Evolutionary conservation across 2,329 filamentous ascomycete species (phyloP).

Genomic region (Thielaviopsis euricoi): DNA sequence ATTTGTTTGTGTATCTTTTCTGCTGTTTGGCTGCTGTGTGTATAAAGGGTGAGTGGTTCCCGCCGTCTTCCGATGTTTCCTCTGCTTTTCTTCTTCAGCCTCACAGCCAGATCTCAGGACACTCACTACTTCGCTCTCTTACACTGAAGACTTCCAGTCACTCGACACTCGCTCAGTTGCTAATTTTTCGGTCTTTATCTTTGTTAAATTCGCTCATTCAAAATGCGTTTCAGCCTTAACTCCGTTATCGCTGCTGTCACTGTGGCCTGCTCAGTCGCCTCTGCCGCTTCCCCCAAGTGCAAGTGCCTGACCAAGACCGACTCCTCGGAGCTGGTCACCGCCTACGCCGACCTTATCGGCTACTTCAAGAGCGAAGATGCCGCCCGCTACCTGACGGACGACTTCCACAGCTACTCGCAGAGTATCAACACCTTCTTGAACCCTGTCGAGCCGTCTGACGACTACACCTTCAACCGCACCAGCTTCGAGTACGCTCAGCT

Average conservation of each 20-base stretch:
- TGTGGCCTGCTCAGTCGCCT: conserved; percentile 2
- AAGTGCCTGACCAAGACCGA: conserved; percentile 12
- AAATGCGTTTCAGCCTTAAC: conserved; percentile 10
- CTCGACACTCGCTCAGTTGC: not conserved
- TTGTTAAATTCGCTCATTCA: conserved; percentile 2
- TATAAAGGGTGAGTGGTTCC: not conserved
- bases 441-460: conserved; percentile 7
- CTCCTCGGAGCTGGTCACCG: conserved; percentile 8
- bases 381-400: conserved; percentile 11
- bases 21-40: not conserved
- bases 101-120: not conserved
- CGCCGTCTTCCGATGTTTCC: not conserved
- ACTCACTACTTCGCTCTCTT: not conserved
- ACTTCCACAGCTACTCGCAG: conserved; percentile 12
- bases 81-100: not conserved
- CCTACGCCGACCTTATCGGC: conserved; percentile 34
- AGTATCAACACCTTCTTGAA: conserved; percentile 14
- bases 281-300: conserved; percentile 7
- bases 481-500: conserved; percentile 10
- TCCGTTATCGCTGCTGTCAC: conserved; percentile 4
- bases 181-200: not conserved
- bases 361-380: conserved; percentile 32
- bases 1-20: not conserved
- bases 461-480: conserved; percentile 12
- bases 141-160: too few relatives aligned